Evolutionary conservation across 331 rosid species (phyloP).

Genomic region (Arachis monticola): DNA sequence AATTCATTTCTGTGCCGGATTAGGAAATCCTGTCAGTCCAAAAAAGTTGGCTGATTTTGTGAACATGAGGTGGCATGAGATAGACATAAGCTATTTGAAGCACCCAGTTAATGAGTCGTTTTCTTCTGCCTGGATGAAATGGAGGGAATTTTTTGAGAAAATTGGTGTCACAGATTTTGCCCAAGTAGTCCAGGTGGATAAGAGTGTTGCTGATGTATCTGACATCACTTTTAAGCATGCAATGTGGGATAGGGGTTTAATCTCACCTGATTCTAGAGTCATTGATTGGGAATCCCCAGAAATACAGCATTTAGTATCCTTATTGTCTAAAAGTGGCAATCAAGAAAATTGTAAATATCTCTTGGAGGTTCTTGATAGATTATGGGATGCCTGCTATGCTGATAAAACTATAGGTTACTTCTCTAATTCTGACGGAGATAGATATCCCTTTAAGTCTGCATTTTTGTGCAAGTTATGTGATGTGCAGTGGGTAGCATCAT

Average conservation of each 20-base stretch:
- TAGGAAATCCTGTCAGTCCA: slow-evolving; percentile 68
- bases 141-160: slow-evolving; percentile 86
- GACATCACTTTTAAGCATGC: slow-evolving; percentile 49
- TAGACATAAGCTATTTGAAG: slow-evolving; percentile 69
- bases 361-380: slow-evolving; percentile 74
- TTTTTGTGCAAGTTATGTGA: slow-evolving; percentile 71
- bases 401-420: slow-evolving; percentile 68
- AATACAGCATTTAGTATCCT: slow-evolving; percentile 58
- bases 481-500: slow-evolving; percentile 74
- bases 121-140: slow-evolving; percentile 56
- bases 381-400: slow-evolving; percentile 82
- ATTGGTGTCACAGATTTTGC: slow-evolving; percentile 82
- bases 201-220: slow-evolving; percentile 56
- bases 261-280: slow-evolving; percentile 62
- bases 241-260: slow-evolving; percentile 63
- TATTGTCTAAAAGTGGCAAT: slow-evolving; percentile 59
- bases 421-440: slow-evolving; percentile 49
- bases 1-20: slow-evolving; percentile 79
- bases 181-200: slow-evolving; percentile 66
- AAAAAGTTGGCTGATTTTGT: slow-evolving; percentile 63
- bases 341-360: slow-evolving; percentile 64
- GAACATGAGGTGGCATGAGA: slow-evolving; percentile 78
- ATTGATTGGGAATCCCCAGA: slow-evolving; percentile 95
- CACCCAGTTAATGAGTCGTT: slow-evolving; percentile 70
- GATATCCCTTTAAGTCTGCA: slow-evolving; percentile 66